phyloP scores from a whole-genome alignment of 1,284 basidiomycete species.

The Puccinia triticina region DNA sequence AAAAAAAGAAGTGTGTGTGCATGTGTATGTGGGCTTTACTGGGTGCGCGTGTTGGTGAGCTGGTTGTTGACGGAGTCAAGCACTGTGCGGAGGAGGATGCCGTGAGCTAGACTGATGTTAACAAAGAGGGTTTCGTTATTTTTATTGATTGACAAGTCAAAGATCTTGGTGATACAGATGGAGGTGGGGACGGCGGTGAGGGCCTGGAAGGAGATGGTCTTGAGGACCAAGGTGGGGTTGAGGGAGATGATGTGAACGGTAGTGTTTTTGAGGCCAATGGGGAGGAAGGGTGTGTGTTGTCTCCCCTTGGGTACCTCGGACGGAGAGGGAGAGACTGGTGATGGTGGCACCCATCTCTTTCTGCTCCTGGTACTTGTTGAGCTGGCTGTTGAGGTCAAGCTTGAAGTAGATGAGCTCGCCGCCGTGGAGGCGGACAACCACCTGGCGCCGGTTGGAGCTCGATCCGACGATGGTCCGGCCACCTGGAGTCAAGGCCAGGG shows the following conservation, averaged over 20 bases:
- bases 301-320: conserved; percentile 91
- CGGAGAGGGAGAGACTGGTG: conserved; percentile 84
- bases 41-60: conserved; percentile 90
- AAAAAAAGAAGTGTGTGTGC: neutral
- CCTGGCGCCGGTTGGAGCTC: conserved; percentile 91
- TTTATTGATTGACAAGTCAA: conserved; percentile 95
- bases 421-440: conserved; percentile 86
- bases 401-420: conserved; percentile 96
- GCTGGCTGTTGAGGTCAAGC: conserved; percentile 87
- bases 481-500: too few relatives aligned
- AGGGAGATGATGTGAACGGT: conserved; percentile 96
- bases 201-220: conserved; percentile 78
- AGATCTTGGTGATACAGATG: conserved; percentile 96
- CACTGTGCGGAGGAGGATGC: too few relatives aligned
- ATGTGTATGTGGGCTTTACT: conserved; percentile 64
- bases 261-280: conserved; percentile 97
- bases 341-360: conserved; percentile 97
- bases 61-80: conserved; percentile 89
- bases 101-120: too few relatives aligned
- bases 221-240: conserved; percentile 91
- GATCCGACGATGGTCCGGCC: conserved; percentile 85
- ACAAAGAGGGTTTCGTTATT: too few relatives aligned
- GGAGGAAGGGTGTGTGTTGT: conserved; percentile 88
- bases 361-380: conserved; percentile 97
- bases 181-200: conserved; percentile 91